These are phyloP conservation scores for Tardiomyces blankii DNA, from an alignment of 1,139 yeast genomes.

Conservation along the genomic window DNA sequence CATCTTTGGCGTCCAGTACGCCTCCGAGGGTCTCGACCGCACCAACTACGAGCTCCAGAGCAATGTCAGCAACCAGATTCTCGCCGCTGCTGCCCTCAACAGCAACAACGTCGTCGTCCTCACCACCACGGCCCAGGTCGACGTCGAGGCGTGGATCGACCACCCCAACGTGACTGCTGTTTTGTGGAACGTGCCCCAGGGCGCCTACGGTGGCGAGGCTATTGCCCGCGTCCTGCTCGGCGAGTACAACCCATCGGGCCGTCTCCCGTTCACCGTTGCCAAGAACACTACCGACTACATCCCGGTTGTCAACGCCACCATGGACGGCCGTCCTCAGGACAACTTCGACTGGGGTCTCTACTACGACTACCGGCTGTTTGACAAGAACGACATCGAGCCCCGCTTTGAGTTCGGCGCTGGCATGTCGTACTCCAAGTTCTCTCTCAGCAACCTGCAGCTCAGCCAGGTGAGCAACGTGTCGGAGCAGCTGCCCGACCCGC, in stretches of 20 bases:
- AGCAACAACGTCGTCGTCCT: conserved; percentile 47
- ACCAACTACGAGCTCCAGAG: conserved; percentile 48
- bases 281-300: conserved; percentile 44
- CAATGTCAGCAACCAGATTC: conserved; percentile 46
- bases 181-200: conserved; percentile 44
- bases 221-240: conserved; percentile 45
- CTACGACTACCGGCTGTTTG: conserved; percentile 45
- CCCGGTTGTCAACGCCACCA: conserved; percentile 32
- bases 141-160: conserved; percentile 49
- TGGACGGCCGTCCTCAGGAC: conserved; percentile 9
- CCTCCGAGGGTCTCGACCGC: conserved; percentile 38
- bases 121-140: conserved; percentile 48
- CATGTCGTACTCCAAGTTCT: conserved; percentile 41
- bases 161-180: conserved; percentile 49
- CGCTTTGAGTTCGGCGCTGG: conserved; percentile 56
- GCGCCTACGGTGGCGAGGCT: conserved; percentile 42
- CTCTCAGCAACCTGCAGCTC: conserved; percentile 27
- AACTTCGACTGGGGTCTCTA: conserved; percentile 23
- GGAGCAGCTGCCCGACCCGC: conserved; percentile 39
- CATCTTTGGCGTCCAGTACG: conserved; percentile 31
- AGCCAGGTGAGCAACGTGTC: conserved; percentile 35
- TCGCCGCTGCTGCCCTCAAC: conserved; percentile 37
- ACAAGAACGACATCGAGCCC: conserved; percentile 44
- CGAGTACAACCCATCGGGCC: conserved; percentile 49
- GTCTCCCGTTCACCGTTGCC: conserved; percentile 54